phyloP scores from a whole-genome alignment of 2,329 filamentous ascomycete genomes.

The Paraphoma chrysanthemicola region DNA sequence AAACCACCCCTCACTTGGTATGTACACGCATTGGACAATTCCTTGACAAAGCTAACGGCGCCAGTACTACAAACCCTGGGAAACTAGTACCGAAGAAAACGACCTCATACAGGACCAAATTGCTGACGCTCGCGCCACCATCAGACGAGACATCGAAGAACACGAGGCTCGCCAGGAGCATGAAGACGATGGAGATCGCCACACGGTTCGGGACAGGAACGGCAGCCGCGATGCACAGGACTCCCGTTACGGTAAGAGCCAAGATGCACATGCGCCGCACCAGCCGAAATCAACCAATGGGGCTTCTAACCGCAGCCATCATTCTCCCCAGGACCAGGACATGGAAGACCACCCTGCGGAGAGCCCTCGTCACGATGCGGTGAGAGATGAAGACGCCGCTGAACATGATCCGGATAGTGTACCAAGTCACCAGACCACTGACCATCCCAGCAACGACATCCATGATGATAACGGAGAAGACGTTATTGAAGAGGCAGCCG shows the following conservation, averaged over 20 bases:
- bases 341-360: conserved; percentile 33
- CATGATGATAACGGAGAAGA: conserved; percentile 78
- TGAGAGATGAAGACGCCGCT: conserved; percentile 19
- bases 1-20: conserved; percentile 75
- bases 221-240: conserved; percentile 22
- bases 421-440: conserved; percentile 36
- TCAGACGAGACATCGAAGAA: conserved; percentile 70
- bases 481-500: conserved; percentile 77
- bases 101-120: conserved; percentile 74
- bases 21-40: conserved; percentile 41
- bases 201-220: conserved; percentile 13
- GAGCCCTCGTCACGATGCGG: conserved; percentile 20
- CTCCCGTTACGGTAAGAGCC: conserved; percentile 31
- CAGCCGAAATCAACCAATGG: conserved; percentile 27
- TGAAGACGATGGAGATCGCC: conserved; percentile 30
- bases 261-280: conserved; percentile 27
- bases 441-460: conserved; percentile 51
- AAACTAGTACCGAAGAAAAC: conserved; percentile 73
- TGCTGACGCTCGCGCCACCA: conserved; percentile 66
- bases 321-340: conserved; percentile 29
- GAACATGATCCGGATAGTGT: conserved; percentile 24
- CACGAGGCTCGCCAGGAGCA: conserved; percentile 59
- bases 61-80: conserved; percentile 88
- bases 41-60: conserved; percentile 31
- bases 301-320: conserved; percentile 30